Evolutionary conservation across 371 early-diverging fungal species (phyloP), one percentile per base, ranked within the genome.

Genomic region (Mucor ambiguus): DNA sequence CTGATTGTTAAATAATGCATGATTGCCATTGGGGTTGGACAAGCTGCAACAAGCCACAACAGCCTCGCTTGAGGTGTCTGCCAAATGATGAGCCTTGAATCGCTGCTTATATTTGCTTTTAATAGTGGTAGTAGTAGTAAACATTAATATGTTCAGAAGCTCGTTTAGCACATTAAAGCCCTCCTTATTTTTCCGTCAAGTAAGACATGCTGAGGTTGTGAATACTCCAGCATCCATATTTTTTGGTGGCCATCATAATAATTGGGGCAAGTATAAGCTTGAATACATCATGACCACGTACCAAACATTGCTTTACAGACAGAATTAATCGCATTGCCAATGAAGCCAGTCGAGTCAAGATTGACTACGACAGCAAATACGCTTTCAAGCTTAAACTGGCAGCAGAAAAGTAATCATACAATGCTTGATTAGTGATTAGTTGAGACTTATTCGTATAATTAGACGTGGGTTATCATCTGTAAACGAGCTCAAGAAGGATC

Each of bases 331-430:
- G 46, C n/a, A 62, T 62, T 37, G 61, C 62, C 26, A 14, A 26
- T 28, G 67, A 67, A 48, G 67, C 67, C 38, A 61, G 35, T 28
- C 46, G 37, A 43, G 69, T 64, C 16, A 60, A 69, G 38, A 30
- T 64, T 14, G 52, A 60, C 12, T 69, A 69, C 60, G 86, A 87
- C 28, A 70, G 86, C 20, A 93, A 90, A 77, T 92, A 92, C 75
- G 85, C 82, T 12, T 82, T 82, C 14, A 90, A 91, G 69, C 73
- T 92, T 61, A 80, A 83, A 61, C 66, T 80, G 49, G 83, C 79
- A n/a, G 92, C 91, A 18, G 72, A 83, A 58, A 79, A 84, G 87
- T 86, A 84, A 61, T 0, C 11, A 22, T 60, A 5, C 79, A 29
- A 18, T 46, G 11, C 0, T 59, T 3, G 5, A 11, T 37, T 28